Evolutionary conservation across 192 early-diverging fungal genomes (phyloP), one percentile per base, ranked within the genome.

Genomic region (Entomortierella parvispora): DNA sequence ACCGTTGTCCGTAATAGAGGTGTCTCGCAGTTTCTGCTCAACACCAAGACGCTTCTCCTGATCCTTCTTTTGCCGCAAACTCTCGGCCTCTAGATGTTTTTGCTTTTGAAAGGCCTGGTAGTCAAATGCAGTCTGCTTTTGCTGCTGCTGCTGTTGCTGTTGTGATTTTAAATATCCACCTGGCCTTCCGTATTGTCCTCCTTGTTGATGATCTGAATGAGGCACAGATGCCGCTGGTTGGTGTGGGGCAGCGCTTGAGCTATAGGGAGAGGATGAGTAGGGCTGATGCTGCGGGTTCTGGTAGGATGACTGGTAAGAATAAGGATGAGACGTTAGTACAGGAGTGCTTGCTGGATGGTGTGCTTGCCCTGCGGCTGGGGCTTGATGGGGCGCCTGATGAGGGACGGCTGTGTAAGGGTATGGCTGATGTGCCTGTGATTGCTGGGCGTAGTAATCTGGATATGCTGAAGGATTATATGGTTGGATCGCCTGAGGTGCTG

Each of bases 101-200:
- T 67, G 71, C 37, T 40, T 66, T 62, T 76, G 71, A 55, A 76
- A 76, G 9, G 71, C 71, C 29, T 76, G 60, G 31, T 76, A 46
- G 68, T 81, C 71, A 54, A 68, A 75, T 32, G 47, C 17, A 25
- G 53, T 37, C 37, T 65, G 57, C n/a, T 56, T 14, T 12, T 79
- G 29, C 17, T 42, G 12, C 44, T 56, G 37, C 12, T 49, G 43
- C 18, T 50, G 46, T 52, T 9, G 31, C 42, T 53, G 37, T 34
- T 40, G 11, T 67, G 62, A 31, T 58, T 48, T n/a, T n/a, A 12
- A 40, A 40, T 40, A 40, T 40, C 7, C 7, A 9, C 37, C 37
- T 40, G 37, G 12, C 37, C 12, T 40, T 40, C 37, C 37, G 50
- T 42, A 46, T 10, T 60, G 46, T 14, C 55, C 44, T 40, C 47